Evolutionary conservation across 164 flowering plant species (phyloP), one percentile per base, ranked within the genome.

Genomic region (Aristolochia contorta): DNA sequence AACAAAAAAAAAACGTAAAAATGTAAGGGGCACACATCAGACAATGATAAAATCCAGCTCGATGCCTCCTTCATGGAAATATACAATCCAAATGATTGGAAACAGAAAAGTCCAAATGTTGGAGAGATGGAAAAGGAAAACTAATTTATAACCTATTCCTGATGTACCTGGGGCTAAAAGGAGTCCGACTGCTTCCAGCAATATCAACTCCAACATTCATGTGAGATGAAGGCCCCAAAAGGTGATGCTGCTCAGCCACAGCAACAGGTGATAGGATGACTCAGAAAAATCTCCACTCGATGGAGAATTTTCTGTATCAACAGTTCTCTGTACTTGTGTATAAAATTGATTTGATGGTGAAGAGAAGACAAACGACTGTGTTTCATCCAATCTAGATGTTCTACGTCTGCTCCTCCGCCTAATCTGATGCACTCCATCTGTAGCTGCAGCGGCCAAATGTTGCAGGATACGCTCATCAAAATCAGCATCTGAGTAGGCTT

Each of bases 391-490:
- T 18, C 74, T 80, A 57, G 77, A 60, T 56, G 79, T 64, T 66
- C 78, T 71, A 47, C 69, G 77, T 63, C 78, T 75, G 51, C 70
- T 75, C 70, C 80, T 79, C 75, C 84, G 74, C 41, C 65, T 65
- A 61, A 69, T 59, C 69, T 72, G 71, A 43, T 71, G 82, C 47
- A 76, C 69, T 72, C 80, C 69, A 49, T 74, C 61, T 50, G 62
- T 69, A 4, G 77, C 74, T 53, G 72, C 77, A 71, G 80, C 81
- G 59, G 84, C 83, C 24, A 87, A 65, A 62, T 78, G 88, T 54
- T 73, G 83, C 85, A 85, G 66, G 24, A 84, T 72, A 25, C 64
- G 77, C 62, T 80, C 89, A 64, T 82, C 82, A 32, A 78, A 64
- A 57, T 81, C 90, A 15, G 82, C 83, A 66, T 75, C 82, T 13